Percentiles rank a stretch among this genome's conserved stretches.
These are phyloP conservation scores for Pyricularia sp. DNA, from an alignment of 2,329 filamentous ascomycete species.

Conservation along the genomic window DNA sequence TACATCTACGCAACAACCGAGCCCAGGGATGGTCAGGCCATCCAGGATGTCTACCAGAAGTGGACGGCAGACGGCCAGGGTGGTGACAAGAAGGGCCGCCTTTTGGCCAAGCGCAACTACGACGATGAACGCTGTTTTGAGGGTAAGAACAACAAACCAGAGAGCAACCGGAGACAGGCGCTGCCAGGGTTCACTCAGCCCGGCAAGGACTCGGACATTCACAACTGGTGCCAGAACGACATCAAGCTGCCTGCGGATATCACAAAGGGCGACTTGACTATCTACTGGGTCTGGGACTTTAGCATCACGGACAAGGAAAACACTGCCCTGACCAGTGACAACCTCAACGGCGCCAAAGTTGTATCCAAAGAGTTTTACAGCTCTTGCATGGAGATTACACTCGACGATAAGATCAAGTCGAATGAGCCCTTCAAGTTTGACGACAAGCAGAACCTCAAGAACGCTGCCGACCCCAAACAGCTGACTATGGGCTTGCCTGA, in stretches of 20 bases:
- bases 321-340: slow-evolving; percentile 17
- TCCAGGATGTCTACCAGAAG: slow-evolving; percentile 57
- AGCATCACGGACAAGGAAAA: slow-evolving; percentile 41
- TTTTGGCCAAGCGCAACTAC: slow-evolving; percentile 71
- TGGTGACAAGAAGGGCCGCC: slow-evolving; percentile 66
- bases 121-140: slow-evolving; percentile 92
- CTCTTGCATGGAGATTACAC: slow-evolving; percentile 31
- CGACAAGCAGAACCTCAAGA: slow-evolving; percentile 28
- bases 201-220: slow-evolving; percentile 26
- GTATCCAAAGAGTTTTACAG: slow-evolving; percentile 27
- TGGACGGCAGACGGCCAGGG: slow-evolving; percentile 79
- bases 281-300: slow-evolving; percentile 99
- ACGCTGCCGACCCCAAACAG: slow-evolving; percentile 34
- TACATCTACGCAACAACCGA: slow-evolving; percentile 64
- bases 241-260: slow-evolving; percentile 63
- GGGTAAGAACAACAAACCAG: slow-evolving; percentile 49
- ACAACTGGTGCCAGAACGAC: slow-evolving; percentile 74
- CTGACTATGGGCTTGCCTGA: slow-evolving; percentile 32
- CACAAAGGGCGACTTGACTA: slow-evolving; percentile 57
- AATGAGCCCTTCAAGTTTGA: slow-evolving; percentile 28
- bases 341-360: slow-evolving; percentile 22
- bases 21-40: slow-evolving; percentile 27
- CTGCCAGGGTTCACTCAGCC: neutral
- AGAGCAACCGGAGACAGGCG: slow-evolving; percentile 41
- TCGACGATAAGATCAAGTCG: slow-evolving; percentile 18